phyloP scores from a whole-genome alignment of 768 basidiomycete genomes.

The Hemileccinum rubropunctum region DNA sequence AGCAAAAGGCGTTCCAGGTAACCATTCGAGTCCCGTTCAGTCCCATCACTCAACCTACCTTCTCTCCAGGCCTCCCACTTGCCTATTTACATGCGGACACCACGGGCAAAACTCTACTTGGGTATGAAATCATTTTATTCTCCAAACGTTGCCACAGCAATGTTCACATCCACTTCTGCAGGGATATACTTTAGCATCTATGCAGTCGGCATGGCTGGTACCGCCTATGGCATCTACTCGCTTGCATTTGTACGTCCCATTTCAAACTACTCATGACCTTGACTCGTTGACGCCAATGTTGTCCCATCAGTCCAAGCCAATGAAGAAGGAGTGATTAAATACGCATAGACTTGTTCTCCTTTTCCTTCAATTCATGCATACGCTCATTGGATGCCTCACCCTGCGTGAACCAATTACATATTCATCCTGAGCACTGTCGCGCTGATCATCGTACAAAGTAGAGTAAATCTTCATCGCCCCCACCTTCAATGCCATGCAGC shows the following conservation, averaged over 20 bases:
- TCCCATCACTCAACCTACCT: conserved; percentile 3
- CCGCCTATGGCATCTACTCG: conserved; percentile 47
- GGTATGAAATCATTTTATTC: conserved; percentile 38
- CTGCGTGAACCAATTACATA: background rate
- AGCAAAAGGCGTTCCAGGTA: conserved; percentile 68
- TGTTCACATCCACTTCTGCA: conserved; percentile 22
- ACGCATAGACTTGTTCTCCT: conserved; percentile 16
- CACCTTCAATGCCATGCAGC: conserved; percentile 75
- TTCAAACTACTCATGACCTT: rapidly evolving
- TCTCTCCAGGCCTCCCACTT: conserved; percentile 36
- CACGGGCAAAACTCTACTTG: conserved; percentile 62
- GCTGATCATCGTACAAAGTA: too few species aligned
- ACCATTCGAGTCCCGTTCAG: background rate
- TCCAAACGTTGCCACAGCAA: too few species aligned
- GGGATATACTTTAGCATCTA: conserved; percentile 56
- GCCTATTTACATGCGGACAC: conserved; percentile 58
- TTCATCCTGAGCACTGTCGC: background rate
- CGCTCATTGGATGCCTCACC: conserved; percentile 1
- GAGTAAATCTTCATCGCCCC: too few species aligned
- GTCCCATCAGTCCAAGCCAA: conserved; percentile 27
- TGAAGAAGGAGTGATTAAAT: conserved; percentile 21
- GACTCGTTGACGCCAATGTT: background rate
- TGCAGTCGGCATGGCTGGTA: conserved; percentile 51
- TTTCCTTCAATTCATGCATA: conserved; percentile 14
- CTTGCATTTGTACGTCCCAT: conserved; percentile 43